Evolutionary conservation across 2,329 filamentous ascomycete species (phyloP), one percentile per base, ranked within the genome.

Genomic region (Thielaviopsis cerberus): DNA sequence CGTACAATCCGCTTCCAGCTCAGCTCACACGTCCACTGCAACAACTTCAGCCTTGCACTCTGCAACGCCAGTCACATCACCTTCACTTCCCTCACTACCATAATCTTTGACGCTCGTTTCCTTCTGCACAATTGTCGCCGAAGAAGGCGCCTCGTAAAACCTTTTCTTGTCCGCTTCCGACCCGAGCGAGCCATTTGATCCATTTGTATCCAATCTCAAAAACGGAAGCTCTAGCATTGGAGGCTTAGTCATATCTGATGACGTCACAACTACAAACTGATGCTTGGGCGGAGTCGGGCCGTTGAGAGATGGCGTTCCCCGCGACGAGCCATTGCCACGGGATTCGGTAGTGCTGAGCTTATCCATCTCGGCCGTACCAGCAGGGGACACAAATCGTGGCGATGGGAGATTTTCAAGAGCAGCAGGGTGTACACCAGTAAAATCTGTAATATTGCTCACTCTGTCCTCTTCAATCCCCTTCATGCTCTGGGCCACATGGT

Each of bases 401-500:
- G 41, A 48, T 10, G 41, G 41, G 7, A 48, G 41, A 3, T 22
- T 22, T 6, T 22, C 41, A 7, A 48, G n/a, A 48, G 41, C 41
- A 10, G 41, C 41, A 17, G 41, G 41, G 41, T 48, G 41, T 22
- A 48, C 41, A 6, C 41, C 41, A 11, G 41, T 48, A n/a, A 48
- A 48, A 8, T 48, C 41, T 5, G 41, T 48, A 48, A 48, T 48
- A n/a, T 48, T 48, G 41, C 41, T 48, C 41, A 48, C 41, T 2
- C 41, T n/a, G 22, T 48, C 41, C 8, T 48, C 41, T 5, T 48
- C 41, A 48, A 48, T 48, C 8, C 22, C 41, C 41, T 48, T 48
- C 41, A 48, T 48, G n/a, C 41, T 27, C 13, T 58, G 55, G 10
- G 56, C 25, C 25, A 58, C 27, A 52, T 61, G 59, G 20, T 58